phyloP scores from a whole-genome alignment of 2,329 filamentous ascomycete genomes.

The Clonostachys sp. region DNA sequence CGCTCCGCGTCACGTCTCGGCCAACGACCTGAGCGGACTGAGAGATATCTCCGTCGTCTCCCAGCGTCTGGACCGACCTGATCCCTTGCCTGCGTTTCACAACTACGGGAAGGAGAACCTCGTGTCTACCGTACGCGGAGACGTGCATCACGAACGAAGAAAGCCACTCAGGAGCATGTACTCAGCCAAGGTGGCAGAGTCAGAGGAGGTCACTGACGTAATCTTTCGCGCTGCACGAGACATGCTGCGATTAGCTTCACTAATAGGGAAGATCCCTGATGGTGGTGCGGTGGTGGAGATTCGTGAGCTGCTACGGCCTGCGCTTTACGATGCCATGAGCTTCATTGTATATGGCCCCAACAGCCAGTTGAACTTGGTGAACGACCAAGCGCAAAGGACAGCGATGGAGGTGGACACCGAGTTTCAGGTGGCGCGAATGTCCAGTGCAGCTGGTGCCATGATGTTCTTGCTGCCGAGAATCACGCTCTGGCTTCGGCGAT shows the following conservation, averaged over 20 bases:
- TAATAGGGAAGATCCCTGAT: not conserved
- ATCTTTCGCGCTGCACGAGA: not conserved
- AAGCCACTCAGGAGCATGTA: not conserved
- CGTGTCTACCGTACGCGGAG: constrained; percentile 3
- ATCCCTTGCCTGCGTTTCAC: constrained; percentile 3
- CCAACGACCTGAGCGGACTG: not conserved
- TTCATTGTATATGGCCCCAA: constrained; percentile 2
- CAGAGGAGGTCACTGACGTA: not conserved
- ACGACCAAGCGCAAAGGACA: not conserved
- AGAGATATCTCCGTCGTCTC: not conserved
- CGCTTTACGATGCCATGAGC: constrained; percentile 4
- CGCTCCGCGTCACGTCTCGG: constrained; percentile 1
- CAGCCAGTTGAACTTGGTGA: not conserved
- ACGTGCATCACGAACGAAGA: constrained; percentile 2
- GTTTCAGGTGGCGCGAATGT: not conserved
- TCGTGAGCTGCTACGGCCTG: not conserved
- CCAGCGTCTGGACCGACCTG: not conserved
- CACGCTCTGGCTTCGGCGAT: constrained; percentile 1
- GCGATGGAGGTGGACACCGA: not conserved
- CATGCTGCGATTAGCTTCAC: not conserved
- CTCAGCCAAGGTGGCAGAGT: not conserved
- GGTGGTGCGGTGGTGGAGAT: not conserved
- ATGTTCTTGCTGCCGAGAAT: constrained; percentile 1
- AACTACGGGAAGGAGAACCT: constrained; percentile 5
- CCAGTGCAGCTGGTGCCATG: not conserved